Percentiles rank a stretch among this genome's conserved stretches.
These are phyloP conservation scores for Yarrowia porcina DNA, from an alignment of 805 yeast species.

Conservation along the genomic window DNA sequence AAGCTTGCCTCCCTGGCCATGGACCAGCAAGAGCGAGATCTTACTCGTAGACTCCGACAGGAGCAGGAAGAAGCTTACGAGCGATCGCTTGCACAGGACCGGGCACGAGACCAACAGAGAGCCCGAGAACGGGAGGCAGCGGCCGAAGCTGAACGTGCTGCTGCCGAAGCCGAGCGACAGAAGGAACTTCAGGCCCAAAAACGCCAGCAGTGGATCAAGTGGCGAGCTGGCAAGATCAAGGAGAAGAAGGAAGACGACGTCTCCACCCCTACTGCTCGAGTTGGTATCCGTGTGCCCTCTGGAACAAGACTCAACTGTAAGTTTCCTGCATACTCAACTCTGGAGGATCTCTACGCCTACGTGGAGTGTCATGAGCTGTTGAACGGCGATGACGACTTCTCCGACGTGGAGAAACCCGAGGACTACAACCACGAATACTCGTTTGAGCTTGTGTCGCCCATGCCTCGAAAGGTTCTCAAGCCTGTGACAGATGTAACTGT, in stretches of 20 bases:
- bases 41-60: slow-evolving; percentile 53
- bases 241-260: slow-evolving; percentile 32
- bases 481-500: slow-evolving; percentile 38
- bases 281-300: slow-evolving; percentile 64
- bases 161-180: slow-evolving; percentile 29
- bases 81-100: slow-evolving; percentile 65
- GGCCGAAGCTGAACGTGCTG: slow-evolving; percentile 29
- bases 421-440: slow-evolving; percentile 47
- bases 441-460: slow-evolving; percentile 53
- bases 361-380: slow-evolving; percentile 51
- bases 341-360: slow-evolving; percentile 68
- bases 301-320: slow-evolving; percentile 58
- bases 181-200: slow-evolving; percentile 25
- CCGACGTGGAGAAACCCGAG: slow-evolving; percentile 37
- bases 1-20: slow-evolving; percentile 57
- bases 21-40: slow-evolving; percentile 59
- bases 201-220: slow-evolving; percentile 45
- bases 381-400: slow-evolving; percentile 29
- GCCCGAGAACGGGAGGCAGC: slow-evolving; percentile 32
- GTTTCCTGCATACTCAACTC: slow-evolving; percentile 45
- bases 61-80: slow-evolving; percentile 79
- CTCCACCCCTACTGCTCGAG: slow-evolving; percentile 45
- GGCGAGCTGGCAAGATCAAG: slow-evolving; percentile 42
- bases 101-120: slow-evolving; percentile 45
- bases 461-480: slow-evolving; percentile 52